Base-by-base conservation (phyloP, 2,329 filamentous ascomycete genomes). In the Trichoderma koningii region DNA sequence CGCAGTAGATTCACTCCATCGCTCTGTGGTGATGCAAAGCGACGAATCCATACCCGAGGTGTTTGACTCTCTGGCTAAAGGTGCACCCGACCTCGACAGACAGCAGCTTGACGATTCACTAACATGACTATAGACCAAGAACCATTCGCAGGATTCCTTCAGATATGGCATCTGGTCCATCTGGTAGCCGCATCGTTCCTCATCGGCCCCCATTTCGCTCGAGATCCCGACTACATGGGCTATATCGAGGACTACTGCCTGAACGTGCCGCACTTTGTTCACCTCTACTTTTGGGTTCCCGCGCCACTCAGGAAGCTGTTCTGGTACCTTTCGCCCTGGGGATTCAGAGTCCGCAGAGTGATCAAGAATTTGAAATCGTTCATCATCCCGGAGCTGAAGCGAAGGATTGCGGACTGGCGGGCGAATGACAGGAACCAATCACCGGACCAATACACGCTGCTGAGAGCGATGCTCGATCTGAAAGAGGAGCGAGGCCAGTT, bases 211-310 rank as follows among this genome's bases (percentile, higher is more conserved):
- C 45, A 48, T 30, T 65, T 65, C 34, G 14, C 63, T 5, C 17
- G 14, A 3, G 53, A 65, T 15, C 4, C 30, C 3, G 44, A 52
- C 41, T 65, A 65, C 21, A 65, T 65, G 63, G 21, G 17, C 9
- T 48, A 61, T 17, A 61, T 65, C 2, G 47, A 65, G 38, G 55
- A 65, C 23, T 65, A 65, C 55, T 65, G 63, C 30, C 63, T 65
- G n/a, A 61, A 51, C 5, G 63, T 65, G 38, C 63, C 63, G 34
- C 21, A 19, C 15, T 65, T 65, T 53, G 63, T 65, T 21, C 63
- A 65, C 26, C 14, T 44, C 9, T 65, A 65, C 28, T 65, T 65
- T 47, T 48, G 47, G 28, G 45, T 65, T 12, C 63, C 63, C 14
- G 21, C 55, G 2, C 55, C 56, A 7, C 63, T 65, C 14, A 44